A percentile compares a stretch with the other conserved stretches of the same genome.
Conservation (phyloP, 306 rosid genomes). For the Glycine latifolia region DNA sequence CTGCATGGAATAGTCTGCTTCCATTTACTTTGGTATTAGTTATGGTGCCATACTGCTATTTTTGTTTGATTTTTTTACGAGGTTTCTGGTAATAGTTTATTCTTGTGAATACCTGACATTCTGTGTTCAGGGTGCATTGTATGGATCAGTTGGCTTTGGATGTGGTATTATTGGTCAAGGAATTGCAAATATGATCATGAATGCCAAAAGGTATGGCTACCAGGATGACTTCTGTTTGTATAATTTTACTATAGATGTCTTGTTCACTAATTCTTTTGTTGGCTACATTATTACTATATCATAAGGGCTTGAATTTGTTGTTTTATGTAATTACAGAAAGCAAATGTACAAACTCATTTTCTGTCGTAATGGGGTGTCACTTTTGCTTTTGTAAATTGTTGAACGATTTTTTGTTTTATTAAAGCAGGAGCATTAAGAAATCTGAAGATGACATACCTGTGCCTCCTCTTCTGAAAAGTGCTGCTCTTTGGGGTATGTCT, state of each 20-base stretch:
- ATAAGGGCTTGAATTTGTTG: not conserved
- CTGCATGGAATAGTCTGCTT: constrained; percentile 26
- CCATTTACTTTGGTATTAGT: constrained; percentile 28
- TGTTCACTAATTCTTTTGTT: constrained; percentile 26
- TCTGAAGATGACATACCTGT: constrained; percentile 93
- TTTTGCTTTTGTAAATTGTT: constrained; percentile 19
- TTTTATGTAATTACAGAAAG: not conserved
- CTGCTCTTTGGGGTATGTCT: constrained; percentile 75
- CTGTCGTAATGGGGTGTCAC: not conserved
- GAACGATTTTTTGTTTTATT: not conserved
- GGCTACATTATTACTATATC: constrained; percentile 15
- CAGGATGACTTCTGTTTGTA: constrained; percentile 4
- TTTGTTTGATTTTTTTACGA: constrained; percentile 5
- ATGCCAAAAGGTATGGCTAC: constrained; percentile 73
- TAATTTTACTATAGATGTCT: constrained; percentile 20
- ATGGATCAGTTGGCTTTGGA: constrained; percentile 90
- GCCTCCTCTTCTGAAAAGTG: constrained; percentile 92
- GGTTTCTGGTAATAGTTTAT: constrained; percentile 31
- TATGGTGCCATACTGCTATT: constrained; percentile 7
- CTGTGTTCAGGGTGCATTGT: constrained; percentile 81
- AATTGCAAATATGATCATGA: constrained; percentile 92
- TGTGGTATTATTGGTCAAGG: constrained; percentile 98
- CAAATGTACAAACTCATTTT: not conserved
- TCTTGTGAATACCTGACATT: constrained; percentile 41
- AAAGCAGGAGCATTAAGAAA: constrained; percentile 82